Conservation (phyloP, 2,329 filamentous ascomycete species). For the Fusarium duplospermum region DNA sequence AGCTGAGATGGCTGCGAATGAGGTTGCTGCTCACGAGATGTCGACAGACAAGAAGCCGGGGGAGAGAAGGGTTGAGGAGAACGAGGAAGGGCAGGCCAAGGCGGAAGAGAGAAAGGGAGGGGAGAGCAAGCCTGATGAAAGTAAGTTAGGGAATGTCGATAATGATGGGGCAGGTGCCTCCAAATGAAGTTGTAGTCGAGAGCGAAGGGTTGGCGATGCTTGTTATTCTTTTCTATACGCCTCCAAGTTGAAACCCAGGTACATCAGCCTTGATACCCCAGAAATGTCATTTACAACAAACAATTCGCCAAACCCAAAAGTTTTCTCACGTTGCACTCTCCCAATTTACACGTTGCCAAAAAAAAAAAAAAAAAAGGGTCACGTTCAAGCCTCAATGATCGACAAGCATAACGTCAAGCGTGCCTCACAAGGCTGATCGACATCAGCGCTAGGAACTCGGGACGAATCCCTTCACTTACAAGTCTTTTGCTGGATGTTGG, state of each 20-base stretch:
- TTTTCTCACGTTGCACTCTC: background rate
- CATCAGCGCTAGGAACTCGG: background rate
- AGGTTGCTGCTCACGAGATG: constrained; percentile 7
- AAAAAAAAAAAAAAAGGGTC: too few relatives aligned
- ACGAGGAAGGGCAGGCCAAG: background rate
- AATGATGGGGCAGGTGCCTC: background rate
- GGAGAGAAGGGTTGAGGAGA: background rate
- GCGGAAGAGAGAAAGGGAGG: background rate
- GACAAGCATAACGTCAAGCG: background rate
- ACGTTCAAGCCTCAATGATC: background rate
- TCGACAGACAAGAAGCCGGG: background rate
- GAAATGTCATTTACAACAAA: background rate
- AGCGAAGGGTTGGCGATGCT: background rate
- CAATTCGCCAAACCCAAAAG: background rate
- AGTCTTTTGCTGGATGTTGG: background rate
- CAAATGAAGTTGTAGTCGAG: background rate
- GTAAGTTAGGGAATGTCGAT: background rate
- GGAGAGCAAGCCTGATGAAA: background rate
- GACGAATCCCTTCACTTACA: background rate
- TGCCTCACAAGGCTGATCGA: background rate
- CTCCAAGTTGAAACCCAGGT: background rate
- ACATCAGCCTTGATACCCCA: background rate
- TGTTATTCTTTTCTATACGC: background rate
- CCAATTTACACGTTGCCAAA: background rate
- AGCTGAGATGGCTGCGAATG: constrained; percentile 7